These are phyloP conservation scores for Neofusicoccum sp. DNA, from an alignment of 2,329 filamentous ascomycete genomes.

Conservation along the genomic window DNA sequence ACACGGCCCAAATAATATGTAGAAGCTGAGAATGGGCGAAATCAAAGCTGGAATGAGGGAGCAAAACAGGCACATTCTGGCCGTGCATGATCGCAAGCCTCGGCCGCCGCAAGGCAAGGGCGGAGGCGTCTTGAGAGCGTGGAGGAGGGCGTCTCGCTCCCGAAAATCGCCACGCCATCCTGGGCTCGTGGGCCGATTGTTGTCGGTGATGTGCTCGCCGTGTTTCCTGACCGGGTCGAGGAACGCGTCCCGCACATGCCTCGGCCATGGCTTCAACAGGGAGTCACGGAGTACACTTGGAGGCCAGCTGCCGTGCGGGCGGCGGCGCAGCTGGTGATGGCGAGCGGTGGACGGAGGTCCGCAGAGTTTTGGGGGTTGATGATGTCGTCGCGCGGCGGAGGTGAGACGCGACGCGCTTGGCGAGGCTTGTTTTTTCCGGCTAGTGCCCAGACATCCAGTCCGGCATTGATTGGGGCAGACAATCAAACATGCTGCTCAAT, in stretches of 20 bases:
- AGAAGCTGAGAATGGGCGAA: not conserved
- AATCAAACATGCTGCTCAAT: no score
- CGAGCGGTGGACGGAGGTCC: not conserved
- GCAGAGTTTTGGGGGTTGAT: not conserved
- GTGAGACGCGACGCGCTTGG: not conserved
- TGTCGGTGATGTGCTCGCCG: not conserved
- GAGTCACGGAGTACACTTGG: no score
- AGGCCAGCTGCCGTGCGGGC: no score
- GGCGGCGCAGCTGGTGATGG: no score
- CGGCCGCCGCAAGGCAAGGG: conserved; percentile 16
- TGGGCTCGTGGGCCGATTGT: not conserved
- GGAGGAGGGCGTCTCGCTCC: not conserved
- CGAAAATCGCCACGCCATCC: not conserved
- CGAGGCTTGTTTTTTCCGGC: conserved; percentile 3
- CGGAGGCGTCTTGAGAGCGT: not conserved
- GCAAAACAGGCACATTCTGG: conserved; percentile 13
- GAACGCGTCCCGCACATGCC: conserved; percentile 5
- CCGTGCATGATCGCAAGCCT: conserved; percentile 2
- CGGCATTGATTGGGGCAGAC: not conserved
- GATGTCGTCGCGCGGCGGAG: not conserved
- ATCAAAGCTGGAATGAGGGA: not conserved
- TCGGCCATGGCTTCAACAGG: not conserved
- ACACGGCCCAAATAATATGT: conserved; percentile 2
- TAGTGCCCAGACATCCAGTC: not conserved
- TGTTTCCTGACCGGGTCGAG: not conserved